Evolutionary conservation across 768 basidiomycete species (phyloP).

Genomic region (Tulasnella sp.): DNA sequence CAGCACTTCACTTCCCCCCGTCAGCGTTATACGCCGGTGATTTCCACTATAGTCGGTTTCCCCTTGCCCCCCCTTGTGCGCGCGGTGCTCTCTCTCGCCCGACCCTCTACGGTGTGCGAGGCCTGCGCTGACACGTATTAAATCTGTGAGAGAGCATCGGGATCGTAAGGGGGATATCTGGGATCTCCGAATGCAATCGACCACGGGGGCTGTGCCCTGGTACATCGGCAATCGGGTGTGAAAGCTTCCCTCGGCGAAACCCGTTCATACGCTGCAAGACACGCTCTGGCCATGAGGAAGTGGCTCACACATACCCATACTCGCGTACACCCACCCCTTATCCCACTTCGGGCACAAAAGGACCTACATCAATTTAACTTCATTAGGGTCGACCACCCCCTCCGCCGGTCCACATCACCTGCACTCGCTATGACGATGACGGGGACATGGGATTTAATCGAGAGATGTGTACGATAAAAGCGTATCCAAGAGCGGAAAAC

Average conservation of each 20-base stretch:
- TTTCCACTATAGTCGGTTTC: not conserved
- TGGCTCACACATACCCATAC: not conserved
- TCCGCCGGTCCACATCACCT: not conserved
- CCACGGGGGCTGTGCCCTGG: not conserved
- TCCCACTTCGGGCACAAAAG: not conserved
- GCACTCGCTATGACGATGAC: too few species aligned
- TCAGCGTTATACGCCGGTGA: not conserved
- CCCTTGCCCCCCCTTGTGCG: not conserved
- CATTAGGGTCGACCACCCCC: not conserved
- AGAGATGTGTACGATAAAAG: not conserved
- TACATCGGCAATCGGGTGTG: slow-evolving; percentile 9
- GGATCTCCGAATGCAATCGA: slow-evolving; percentile 19
- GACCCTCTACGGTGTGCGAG: not conserved
- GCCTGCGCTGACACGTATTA: slow-evolving; percentile 5
- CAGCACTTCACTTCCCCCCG: too few species aligned
- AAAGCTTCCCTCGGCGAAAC: not conserved
- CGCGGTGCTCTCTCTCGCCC: not conserved
- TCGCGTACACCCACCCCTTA: not conserved
- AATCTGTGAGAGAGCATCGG: slow-evolving; percentile 18
- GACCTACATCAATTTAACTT: not conserved
- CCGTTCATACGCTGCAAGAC: not conserved
- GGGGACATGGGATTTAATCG: not conserved
- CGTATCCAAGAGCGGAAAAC: not conserved
- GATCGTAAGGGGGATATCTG: slow-evolving; percentile 15
- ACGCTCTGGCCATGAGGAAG: not conserved